These are phyloP conservation scores for Trapa incisa DNA, from an alignment of 345 rosid species.

Conservation along the genomic window DNA sequence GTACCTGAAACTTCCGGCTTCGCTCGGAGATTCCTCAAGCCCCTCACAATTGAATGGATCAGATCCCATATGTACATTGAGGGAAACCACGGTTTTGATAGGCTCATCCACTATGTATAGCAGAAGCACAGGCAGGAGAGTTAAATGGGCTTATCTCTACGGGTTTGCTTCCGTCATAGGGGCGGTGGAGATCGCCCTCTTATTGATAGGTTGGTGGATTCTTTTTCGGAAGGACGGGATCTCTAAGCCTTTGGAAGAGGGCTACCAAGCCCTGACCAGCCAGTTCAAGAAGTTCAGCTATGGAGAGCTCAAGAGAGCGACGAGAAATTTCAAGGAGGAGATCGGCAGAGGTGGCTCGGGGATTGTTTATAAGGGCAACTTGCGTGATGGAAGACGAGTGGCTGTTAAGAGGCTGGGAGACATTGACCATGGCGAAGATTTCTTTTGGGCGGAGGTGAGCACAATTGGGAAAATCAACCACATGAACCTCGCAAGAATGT, in stretches of 20 bases:
- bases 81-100: neutral
- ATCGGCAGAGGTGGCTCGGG: constrained; percentile 23
- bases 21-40: neutral
- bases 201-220: constrained; percentile 21
- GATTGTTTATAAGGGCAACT: constrained; percentile 17
- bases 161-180: constrained; percentile 26
- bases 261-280: constrained; percentile 15
- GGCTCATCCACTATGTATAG: constrained; percentile 17
- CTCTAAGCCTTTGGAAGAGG: constrained; percentile 12
- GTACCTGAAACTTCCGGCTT: constrained; percentile 23
- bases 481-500: constrained; percentile 16
- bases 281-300: constrained; percentile 27
- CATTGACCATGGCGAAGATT: constrained; percentile 8
- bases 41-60: neutral
- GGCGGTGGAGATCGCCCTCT: constrained; percentile 18
- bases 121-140: constrained; percentile 6
- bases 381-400: constrained; percentile 12
- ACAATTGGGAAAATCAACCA: constrained; percentile 23
- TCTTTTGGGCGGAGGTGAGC: constrained; percentile 18
- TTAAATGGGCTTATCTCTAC: constrained; percentile 31
- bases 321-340: constrained; percentile 9
- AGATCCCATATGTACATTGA: constrained; percentile 2
- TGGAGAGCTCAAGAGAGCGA: constrained; percentile 16
- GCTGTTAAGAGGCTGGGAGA: constrained; percentile 19
- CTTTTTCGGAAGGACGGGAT: constrained; percentile 11